phyloP scores from a whole-genome alignment of 768 basidiomycete genomes.

The Galerina marginata region DNA sequence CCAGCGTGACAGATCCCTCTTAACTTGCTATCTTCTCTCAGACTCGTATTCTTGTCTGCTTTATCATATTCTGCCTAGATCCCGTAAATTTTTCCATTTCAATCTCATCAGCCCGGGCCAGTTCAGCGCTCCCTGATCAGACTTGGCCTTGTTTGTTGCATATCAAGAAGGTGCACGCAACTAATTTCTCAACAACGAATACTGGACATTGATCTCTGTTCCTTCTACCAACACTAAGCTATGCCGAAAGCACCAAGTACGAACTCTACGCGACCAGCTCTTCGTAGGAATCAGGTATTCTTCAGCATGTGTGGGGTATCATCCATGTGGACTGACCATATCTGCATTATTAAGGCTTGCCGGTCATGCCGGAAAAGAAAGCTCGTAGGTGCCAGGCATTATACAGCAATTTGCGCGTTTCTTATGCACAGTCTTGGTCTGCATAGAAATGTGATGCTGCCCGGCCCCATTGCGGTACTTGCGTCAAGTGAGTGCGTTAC shows the following conservation, averaged over 20 bases:
- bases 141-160: neutral
- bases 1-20: constrained; percentile 8
- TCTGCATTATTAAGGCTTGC: constrained; percentile 58
- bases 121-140: neutral
- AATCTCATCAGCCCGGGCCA: no score
- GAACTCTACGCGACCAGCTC: constrained; percentile 59
- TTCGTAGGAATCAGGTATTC: constrained; percentile 78
- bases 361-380: constrained; percentile 84
- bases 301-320: no score
- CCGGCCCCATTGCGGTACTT: constrained; percentile 85
- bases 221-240: neutral
- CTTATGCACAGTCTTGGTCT: constrained; percentile 1
- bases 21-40: constrained; percentile 5
- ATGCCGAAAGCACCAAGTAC: constrained; percentile 74
- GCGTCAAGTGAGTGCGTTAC: constrained; percentile 70
- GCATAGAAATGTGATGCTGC: constrained; percentile 86
- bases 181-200: neutral
- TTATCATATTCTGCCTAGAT: neutral
- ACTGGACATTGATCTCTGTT: neutral
- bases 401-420: neutral
- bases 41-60: neutral
- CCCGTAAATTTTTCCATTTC: neutral
- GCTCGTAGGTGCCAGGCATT: constrained; percentile 54
- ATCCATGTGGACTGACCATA: neutral
- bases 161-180: no score